These are phyloP conservation scores for Posidonia oceanica DNA, from an alignment of 116 monocot genomes.

Conservation along the genomic window DNA sequence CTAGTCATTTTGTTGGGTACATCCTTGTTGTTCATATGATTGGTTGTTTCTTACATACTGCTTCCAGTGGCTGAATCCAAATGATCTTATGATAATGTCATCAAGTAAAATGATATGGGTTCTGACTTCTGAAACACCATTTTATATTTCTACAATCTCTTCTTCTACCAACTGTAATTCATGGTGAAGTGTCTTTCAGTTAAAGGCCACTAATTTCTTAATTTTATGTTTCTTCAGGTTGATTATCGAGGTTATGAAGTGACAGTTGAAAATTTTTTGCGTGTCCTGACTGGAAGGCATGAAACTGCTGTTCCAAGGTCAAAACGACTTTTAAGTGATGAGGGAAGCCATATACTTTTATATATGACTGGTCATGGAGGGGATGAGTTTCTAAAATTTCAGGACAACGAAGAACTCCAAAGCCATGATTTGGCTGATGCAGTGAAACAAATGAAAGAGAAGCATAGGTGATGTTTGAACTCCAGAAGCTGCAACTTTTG, in stretches of 20 bases:
- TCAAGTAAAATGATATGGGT: too few relatives aligned
- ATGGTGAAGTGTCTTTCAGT: too few relatives aligned
- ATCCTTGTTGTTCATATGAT: too few relatives aligned
- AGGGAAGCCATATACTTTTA: constrained; percentile 87
- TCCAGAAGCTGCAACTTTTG: background rate
- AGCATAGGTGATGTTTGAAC: constrained; percentile 40
- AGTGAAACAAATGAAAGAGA: constrained; percentile 97
- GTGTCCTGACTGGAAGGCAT: constrained; percentile 89
- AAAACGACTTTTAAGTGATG: constrained; percentile 87
- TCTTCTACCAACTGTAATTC: too few relatives aligned
- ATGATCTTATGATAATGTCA: too few relatives aligned
- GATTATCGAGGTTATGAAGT: constrained; percentile 99
- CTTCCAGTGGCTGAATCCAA: too few relatives aligned
- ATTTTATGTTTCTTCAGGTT: constrained; percentile 38
- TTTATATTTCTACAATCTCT: too few relatives aligned
- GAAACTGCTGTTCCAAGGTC: constrained; percentile 90
- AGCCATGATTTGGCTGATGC: constrained; percentile 99
- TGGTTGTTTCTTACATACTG: too few relatives aligned
- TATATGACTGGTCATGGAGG: constrained; percentile 99
- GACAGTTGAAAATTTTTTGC: constrained; percentile 88
- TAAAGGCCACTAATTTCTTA: background rate
- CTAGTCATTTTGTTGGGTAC: too few relatives aligned
- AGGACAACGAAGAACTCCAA: constrained; percentile 91
- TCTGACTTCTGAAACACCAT: too few relatives aligned
- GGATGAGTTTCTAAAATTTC: constrained; percentile 93